A percentile compares a stretch with the other conserved stretches of the same genome.
These are phyloP conservation scores for Hordeum vulgare DNA, from an alignment of 176 grass and related monocot species.

Conservation along the genomic window MorexV3_pseudomolecules_assembly NC_058522.1:180346149-180346648, in stretches of 20 bases:
- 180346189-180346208: constrained; percentile 94
- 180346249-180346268: constrained; percentile 96
- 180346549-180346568: not conserved
- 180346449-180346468: not conserved
- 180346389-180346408: constrained; percentile 71
- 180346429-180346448: not conserved
- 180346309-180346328: constrained; percentile 71
- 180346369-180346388: constrained; percentile 85
- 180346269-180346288: constrained; percentile 82
- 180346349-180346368: constrained; percentile 59
- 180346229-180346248: constrained; percentile 90
- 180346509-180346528: not conserved
- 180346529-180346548: not conserved
- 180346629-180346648: not conserved
- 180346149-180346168: constrained; percentile 95
- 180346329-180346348: constrained; percentile 83
- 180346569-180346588: not conserved
- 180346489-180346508: not conserved
- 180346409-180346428: not conserved
- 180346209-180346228: constrained; percentile 75
- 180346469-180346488: not conserved
- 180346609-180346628: constrained; percentile 56
- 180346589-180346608: constrained; percentile 27
- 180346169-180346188: constrained; percentile 69
- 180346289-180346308: constrained; percentile 58